phyloP scores from a whole-genome alignment of 345 rosid species.

The Citrus maxima region DNA sequence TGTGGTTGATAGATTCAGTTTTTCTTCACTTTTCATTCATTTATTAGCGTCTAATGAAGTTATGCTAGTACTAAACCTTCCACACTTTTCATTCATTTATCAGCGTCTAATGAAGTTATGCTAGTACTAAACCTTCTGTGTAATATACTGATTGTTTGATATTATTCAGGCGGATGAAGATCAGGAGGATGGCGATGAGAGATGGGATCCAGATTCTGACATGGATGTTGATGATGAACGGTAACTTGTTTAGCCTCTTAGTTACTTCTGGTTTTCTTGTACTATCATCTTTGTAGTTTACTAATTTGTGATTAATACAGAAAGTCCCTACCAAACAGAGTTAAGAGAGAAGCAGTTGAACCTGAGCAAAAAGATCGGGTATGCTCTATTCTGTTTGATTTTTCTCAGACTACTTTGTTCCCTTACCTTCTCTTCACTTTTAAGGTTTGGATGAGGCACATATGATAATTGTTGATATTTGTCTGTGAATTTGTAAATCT shows the following conservation, averaged over 20 bases:
- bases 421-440: neutral
- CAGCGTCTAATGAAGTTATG: neutral
- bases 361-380: constrained; percentile 64
- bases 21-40: neutral
- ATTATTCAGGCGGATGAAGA: constrained; percentile 69
- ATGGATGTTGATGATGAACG: constrained; percentile 76
- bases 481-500: neutral
- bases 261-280: neutral
- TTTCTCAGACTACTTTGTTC: neutral
- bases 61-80: neutral
- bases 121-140: neutral
- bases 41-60: neutral
- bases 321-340: constrained; percentile 64
- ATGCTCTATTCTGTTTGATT: constrained; percentile 11
- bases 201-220: constrained; percentile 81
- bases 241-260: constrained; percentile 31
- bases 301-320: constrained; percentile 37
- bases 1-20: constrained; percentile 3
- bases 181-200: constrained; percentile 75
- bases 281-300: neutral
- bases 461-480: neutral
- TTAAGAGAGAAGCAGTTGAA: constrained; percentile 71
- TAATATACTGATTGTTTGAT: constrained; percentile 2
- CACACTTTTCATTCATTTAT: neutral
- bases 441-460: neutral